Evolutionary conservation across 148 eudicot genomes (phyloP), one percentile per base, ranked within the genome.

Genomic region (Vaccinium corymbosum): DNA sequence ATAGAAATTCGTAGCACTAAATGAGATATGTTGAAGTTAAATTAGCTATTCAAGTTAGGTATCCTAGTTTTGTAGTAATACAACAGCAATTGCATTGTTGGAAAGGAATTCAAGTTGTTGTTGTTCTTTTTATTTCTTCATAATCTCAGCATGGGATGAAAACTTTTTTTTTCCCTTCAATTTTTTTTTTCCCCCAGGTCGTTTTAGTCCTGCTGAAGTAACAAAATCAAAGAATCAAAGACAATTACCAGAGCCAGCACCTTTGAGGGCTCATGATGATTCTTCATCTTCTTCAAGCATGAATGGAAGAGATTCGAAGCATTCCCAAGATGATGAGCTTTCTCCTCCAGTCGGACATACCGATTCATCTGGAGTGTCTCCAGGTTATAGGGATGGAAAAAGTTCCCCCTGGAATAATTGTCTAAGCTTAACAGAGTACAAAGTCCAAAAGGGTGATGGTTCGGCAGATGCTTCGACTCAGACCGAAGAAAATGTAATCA

Each of bases 391-490:
- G 85, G 90, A 85, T 62, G 95, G 90, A 80, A 93, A 93, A 87
- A 88, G 86, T 81, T 88, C 95, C 74, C 87, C 98, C 17, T 93
- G 92, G 90, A 89, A 82, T 64, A 90, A 90, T 87, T 93, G 95
- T 75, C 84, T 95, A 83, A 92, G 94, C 88, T 85, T 94, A 72
- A 86, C 92, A 1, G 97, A 92, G 83, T 93, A 86, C 88, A 92
- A 90, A 88, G 86, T 89, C 78, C 82, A 89, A 86, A 91, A 90
- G 83, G 89, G 84, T 80, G 95, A 93, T 80, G 91, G 91, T 85
- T 90, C 92, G 55, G 91, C 94, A 55, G 94, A 96, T 89, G 99
- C 99, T 74, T 90, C 99, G 68, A 94, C 98, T 85, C 99, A 96
- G 85, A 96, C 97, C 0, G 97, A 96, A 76, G 97, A 94, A 80